phyloP scores from a whole-genome alignment of 1,139 yeast genomes.

The Debaryomyces sp. region DNA sequence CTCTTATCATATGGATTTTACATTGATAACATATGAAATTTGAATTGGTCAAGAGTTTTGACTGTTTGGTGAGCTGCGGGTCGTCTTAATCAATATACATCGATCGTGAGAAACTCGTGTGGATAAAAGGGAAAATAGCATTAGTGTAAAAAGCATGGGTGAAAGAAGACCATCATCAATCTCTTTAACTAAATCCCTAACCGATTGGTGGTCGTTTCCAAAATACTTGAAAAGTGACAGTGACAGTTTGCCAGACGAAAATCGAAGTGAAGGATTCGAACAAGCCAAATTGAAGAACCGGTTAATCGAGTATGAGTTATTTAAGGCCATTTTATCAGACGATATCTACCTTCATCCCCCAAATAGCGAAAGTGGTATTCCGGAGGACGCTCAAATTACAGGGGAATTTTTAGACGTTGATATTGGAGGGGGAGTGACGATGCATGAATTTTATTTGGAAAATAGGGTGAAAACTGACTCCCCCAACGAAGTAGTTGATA shows the following conservation, averaged over 20 bases:
- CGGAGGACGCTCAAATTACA: slow-evolving; percentile 8
- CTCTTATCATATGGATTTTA: slow-evolving; percentile 1
- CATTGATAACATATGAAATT: neutral
- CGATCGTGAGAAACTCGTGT: neutral
- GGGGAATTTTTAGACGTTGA: slow-evolving; percentile 36
- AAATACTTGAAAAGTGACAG: slow-evolving; percentile 21
- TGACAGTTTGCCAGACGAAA: neutral
- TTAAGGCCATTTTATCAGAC: slow-evolving; percentile 34
- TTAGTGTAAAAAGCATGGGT: neutral
- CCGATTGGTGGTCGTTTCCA: slow-evolving; percentile 46
- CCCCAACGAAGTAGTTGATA: slow-evolving; percentile 23
- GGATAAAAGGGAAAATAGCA: too few species aligned
- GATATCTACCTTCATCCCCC: slow-evolving; percentile 28
- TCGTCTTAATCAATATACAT: neutral
- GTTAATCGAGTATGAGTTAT: slow-evolving; percentile 38
- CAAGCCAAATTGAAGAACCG: slow-evolving; percentile 30
- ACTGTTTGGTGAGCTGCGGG: neutral
- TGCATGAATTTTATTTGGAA: slow-evolving; percentile 42
- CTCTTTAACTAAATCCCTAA: slow-evolving; percentile 29
- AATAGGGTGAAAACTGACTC: slow-evolving; percentile 21
- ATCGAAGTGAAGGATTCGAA: slow-evolving; percentile 1
- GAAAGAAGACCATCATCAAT: slow-evolving; percentile 21
- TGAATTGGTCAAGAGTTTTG: neutral
- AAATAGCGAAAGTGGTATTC: slow-evolving; percentile 7
- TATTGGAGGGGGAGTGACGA: slow-evolving; percentile 30